Conservation (phyloP, 352 stramenopile species). For the Globisporangium orthogonon region DNA sequence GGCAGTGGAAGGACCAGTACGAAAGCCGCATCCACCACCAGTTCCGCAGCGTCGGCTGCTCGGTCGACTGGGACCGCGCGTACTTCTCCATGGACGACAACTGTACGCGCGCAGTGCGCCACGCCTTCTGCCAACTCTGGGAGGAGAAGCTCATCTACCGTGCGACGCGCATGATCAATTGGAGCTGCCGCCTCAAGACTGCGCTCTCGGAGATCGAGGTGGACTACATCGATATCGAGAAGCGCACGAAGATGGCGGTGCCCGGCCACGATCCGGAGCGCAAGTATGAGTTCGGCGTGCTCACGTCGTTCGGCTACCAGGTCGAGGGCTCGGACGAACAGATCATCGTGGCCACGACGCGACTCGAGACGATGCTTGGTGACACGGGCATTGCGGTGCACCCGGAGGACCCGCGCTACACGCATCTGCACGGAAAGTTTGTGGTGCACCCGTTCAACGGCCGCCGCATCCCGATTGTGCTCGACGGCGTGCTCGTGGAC, state of each 20-base stretch:
- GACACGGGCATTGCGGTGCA: constrained; percentile 98
- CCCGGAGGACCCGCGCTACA: constrained; percentile 98
- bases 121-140: constrained; percentile 94
- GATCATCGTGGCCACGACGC: constrained; percentile 89
- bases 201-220: constrained; percentile 96
- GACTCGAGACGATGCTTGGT: constrained; percentile 99
- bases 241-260: constrained; percentile 92
- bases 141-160: constrained; percentile 96
- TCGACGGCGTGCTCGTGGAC: constrained; percentile 95
- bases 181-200: constrained; percentile 97
- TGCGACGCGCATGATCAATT: constrained; percentile 98
- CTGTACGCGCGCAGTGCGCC: constrained; percentile 93
- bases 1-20: constrained; percentile 96
- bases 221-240: constrained; percentile 98
- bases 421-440: constrained; percentile 97
- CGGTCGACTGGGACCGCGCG: constrained; percentile 95
- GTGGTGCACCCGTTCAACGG: constrained; percentile 98
- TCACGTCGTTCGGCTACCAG: constrained; percentile 97
- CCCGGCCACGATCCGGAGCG: constrained; percentile 93
- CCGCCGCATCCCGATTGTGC: constrained; percentile 96
- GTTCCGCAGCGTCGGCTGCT: constrained; percentile 90
- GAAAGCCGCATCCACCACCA: constrained; percentile 83
- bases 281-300: constrained; percentile 98
- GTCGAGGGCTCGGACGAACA: constrained; percentile 89
- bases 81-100: constrained; percentile 99